Evolutionary conservation across 2,329 filamentous ascomycete species (phyloP).

Genomic region (Ophiostoma fasciatum): DNA sequence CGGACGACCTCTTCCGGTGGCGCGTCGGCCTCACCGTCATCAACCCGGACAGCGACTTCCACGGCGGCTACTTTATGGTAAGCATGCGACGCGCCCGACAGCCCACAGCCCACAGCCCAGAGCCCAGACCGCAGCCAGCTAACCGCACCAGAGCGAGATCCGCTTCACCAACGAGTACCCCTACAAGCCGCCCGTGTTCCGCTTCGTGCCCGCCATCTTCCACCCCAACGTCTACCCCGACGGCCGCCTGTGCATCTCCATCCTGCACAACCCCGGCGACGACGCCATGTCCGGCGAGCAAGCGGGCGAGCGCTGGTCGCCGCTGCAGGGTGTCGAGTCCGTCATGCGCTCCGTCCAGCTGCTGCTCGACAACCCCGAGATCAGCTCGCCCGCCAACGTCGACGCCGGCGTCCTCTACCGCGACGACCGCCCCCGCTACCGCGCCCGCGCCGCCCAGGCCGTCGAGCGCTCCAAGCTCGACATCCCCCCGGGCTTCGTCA

Average conservation of each 20-base stretch:
- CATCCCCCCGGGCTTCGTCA: constrained; percentile 63
- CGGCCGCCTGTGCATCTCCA: constrained; percentile 88
- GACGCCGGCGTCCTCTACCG: constrained; percentile 80
- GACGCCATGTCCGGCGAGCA: constrained; percentile 84
- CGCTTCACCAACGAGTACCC: constrained; percentile 81
- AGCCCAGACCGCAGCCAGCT: no score
- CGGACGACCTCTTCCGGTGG: constrained; percentile 71
- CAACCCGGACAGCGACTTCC: constrained; percentile 81
- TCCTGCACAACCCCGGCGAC: constrained; percentile 82
- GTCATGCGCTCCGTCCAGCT: constrained; percentile 86
- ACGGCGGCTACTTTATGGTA: constrained; percentile 79
- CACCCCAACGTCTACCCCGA: constrained; percentile 92
- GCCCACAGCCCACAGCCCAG: no score
- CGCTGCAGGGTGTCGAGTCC: constrained; percentile 85
- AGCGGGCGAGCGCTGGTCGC: constrained; percentile 86
- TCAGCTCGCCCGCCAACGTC: constrained; percentile 86
- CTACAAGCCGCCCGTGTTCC: constrained; percentile 76
- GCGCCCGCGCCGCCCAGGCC: constrained; percentile 50
- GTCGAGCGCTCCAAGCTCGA: constrained; percentile 63
- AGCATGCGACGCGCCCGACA: no score
- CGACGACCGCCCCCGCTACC: constrained; percentile 55
- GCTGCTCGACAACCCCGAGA: constrained; percentile 85
- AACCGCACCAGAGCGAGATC: constrained; percentile 54
- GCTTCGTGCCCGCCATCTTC: constrained; percentile 63
- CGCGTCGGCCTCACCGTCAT: constrained; percentile 78